Conservation (phyloP, 179 eudicot genomes). For the Corrigiola litoralis region DNA sequence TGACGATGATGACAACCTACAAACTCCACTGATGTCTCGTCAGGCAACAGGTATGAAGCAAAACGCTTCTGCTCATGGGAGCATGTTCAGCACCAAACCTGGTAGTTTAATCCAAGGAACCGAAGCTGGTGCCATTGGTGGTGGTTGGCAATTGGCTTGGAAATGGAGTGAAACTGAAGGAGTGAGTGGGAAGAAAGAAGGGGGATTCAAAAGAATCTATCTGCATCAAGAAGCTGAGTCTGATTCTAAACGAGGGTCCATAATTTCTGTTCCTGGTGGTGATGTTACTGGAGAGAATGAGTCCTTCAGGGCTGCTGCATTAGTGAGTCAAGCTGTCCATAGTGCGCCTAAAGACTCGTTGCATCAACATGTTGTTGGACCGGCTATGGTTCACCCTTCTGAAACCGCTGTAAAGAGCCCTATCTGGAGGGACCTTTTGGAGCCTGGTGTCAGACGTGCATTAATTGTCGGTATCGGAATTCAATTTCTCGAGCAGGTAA, state of each 20-base stretch:
- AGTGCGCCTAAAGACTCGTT: conserved; percentile 45
- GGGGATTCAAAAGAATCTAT: conserved; percentile 63
- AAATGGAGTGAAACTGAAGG: conserved; percentile 60
- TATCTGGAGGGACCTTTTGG: conserved; percentile 56
- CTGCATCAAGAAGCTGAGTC: conserved; percentile 51
- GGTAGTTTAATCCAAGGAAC: conserved; percentile 38
- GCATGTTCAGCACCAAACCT: conserved; percentile 48
- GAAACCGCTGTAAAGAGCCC: conserved; percentile 46
- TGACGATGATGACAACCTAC: conserved; percentile 58
- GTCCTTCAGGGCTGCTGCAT: conserved; percentile 60
- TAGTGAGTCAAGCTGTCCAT: conserved; percentile 71
- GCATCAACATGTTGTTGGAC: conserved; percentile 54
- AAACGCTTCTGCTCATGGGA: conserved; percentile 56
- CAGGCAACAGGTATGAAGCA: conserved; percentile 61
- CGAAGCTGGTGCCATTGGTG: conserved; percentile 58
- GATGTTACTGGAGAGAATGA: conserved; percentile 44
- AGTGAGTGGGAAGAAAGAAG: conserved; percentile 49
- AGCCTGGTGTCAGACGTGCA: conserved; percentile 82
- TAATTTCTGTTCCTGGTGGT: conserved; percentile 55
- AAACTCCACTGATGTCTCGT: conserved; percentile 64
- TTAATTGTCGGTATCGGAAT: conserved; percentile 65
- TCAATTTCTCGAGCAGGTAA: conserved; percentile 82
- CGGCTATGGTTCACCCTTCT: conserved; percentile 63
- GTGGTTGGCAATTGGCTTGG: conserved; percentile 94
- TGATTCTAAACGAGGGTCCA: conserved; percentile 45